phyloP scores from a whole-genome alignment of 2,329 filamentous ascomycete genomes.

The Pseudogymnoascus sp. region DNA sequence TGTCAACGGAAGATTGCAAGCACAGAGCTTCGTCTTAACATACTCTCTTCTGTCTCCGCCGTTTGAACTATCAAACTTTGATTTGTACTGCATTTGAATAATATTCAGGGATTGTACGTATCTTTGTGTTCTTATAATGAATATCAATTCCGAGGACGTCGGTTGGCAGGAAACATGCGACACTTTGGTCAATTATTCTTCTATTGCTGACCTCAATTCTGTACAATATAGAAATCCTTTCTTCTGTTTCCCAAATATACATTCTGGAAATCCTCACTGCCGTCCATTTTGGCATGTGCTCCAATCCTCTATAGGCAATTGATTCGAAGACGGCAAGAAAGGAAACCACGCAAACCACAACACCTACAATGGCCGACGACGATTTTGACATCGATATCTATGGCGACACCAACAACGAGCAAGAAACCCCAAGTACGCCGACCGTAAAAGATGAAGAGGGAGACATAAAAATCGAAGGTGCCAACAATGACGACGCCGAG shows the following conservation, averaged over 20 bases:
- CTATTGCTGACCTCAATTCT: conserved; percentile 9
- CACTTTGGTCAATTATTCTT: background rate
- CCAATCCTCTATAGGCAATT: background rate
- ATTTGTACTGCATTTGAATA: conserved; percentile 20
- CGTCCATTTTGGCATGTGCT: conserved; percentile 2
- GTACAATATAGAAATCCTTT: conserved; percentile 9
- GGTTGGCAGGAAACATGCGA: conserved; percentile 12
- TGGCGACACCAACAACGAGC: conserved; percentile 47
- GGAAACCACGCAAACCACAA: background rate
- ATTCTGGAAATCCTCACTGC: conserved; percentile 2
- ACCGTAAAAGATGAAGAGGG: conserved; percentile 27
- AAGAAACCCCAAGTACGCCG: conserved; percentile 29
- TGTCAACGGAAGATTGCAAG: conserved; percentile 37
- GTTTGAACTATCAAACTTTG: conserved; percentile 27
- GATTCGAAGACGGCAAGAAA: conserved; percentile 1
- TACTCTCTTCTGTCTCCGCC: conserved; percentile 33
- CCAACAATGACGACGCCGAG: conserved; percentile 16
- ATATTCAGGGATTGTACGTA: conserved; percentile 30
- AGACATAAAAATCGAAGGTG: conserved; percentile 30
- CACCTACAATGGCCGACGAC: conserved; percentile 53
- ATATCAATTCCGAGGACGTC: conserved; percentile 28
- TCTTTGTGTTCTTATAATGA: conserved; percentile 21
- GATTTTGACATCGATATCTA: conserved; percentile 69
- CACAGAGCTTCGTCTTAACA: conserved; percentile 55
- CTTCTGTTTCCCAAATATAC: conserved; percentile 7